Evolutionary conservation across 2,329 filamentous ascomycete species (phyloP), one percentile per base, ranked within the genome.

Genomic region (Pseudocercospora fijiensis): DNA sequence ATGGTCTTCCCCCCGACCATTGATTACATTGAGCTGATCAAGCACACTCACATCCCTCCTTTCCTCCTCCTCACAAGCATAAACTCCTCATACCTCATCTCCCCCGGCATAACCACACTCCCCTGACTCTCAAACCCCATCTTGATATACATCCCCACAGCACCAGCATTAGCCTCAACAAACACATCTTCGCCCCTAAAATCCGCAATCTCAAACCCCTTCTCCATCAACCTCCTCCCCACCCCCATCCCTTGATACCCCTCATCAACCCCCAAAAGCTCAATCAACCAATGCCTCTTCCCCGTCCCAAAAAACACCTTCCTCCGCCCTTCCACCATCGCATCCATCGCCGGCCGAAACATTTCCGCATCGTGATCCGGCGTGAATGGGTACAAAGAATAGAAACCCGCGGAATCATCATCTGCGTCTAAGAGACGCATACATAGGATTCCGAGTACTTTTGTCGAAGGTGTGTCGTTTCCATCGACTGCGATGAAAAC

Each of bases 251-350:
- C 72, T 55, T 70, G 65, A 22, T 61, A 67, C 3, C 33, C 62
- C 18, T 71, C 53, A 37, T 73, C 71, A n/a, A 71, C 70, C 0
- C 71, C 70, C 22, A 72, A 71, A 0, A 72, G 58, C 57, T 72
- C 70, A 1, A 73, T 27, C 3, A 62, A 26, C n/a, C 52, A 65
- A 22, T 45, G 45, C 33, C 30, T 57, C 57, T 27, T 60, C 26
- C 18, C 60, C 37, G 22, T 51, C 3, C 11, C 63, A 18, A 20
- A 62, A 37, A 37, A 61, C 18, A 30, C 56, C 16, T 55, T 61
- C 45, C 4, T 64, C n/a, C 56, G 61, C 51, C 37, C 45, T n/a
- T 41, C 56, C 57, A 41, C 26, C 33, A 49, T 58, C n/a, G 52
- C 59, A 16, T 67, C 63, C 10, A 63, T 43, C 13, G 59, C 61